Conservation (phyloP, 768 basidiomycete species). For the Auriscalpium orientale region DNA sequence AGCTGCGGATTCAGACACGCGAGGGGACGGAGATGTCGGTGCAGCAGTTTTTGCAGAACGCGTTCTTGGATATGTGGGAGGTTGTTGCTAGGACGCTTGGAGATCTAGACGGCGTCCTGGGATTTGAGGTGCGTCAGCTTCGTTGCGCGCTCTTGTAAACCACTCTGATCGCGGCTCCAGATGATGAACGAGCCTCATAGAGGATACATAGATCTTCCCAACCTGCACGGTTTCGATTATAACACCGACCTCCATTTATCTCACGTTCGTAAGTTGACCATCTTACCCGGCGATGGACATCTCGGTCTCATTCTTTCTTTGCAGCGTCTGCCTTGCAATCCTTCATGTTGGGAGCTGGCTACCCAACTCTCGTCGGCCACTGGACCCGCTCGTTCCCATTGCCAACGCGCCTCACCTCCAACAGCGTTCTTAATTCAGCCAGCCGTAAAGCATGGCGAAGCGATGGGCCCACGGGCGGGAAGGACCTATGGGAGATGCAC, state of each 20-base stretch:
- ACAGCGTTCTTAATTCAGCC: conserved; percentile 50
- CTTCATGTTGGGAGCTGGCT: conserved; percentile 87
- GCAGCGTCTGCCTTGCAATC: conserved; percentile 80
- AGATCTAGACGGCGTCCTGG: conserved; percentile 71
- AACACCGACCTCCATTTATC: conserved; percentile 90
- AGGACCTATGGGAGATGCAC: conserved; percentile 86
- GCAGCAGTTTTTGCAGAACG: conserved; percentile 76
- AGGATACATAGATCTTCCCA: conserved; percentile 80
- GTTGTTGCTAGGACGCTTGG: conserved; percentile 59
- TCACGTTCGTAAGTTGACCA: conserved; percentile 52
- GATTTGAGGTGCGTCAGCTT: conserved; percentile 64
- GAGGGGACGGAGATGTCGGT: conserved; percentile 50
- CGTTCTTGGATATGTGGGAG: conserved; percentile 75
- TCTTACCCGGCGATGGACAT: background rate
- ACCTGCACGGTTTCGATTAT: conserved; percentile 84
- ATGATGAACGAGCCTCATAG: conserved; percentile 93
- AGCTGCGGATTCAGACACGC: conserved; percentile 45
- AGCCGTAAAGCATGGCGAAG: conserved; percentile 59
- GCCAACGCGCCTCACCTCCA: conserved; percentile 63
- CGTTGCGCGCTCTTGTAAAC: background rate
- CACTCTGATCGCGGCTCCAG: conserved; percentile 28
- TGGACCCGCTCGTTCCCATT: conserved; percentile 87
- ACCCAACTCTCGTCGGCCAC: conserved; percentile 68
- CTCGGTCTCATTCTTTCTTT: background rate
- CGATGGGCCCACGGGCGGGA: conserved; percentile 64